These are phyloP conservation scores for Scortechinia acanthostroma DNA, from an alignment of 2,329 filamentous ascomycete species.

Conservation along the genomic window DNA sequence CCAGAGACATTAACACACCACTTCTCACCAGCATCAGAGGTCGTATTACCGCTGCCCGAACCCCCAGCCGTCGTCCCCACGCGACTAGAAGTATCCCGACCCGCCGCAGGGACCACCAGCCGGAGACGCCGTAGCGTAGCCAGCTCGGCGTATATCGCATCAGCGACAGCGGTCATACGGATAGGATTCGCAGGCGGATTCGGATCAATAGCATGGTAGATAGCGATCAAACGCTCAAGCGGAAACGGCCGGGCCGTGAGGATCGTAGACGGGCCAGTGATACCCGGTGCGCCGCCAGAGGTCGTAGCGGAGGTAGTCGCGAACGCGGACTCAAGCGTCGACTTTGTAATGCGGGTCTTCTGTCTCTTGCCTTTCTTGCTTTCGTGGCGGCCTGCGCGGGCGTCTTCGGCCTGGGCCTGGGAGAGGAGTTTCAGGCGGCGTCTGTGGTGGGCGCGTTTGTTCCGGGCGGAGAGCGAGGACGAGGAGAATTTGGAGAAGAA, in stretches of 20 bases:
- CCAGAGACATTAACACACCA: conserved; percentile 36
- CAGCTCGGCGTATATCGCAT: conserved; percentile 32
- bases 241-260: conserved; percentile 30
- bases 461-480: conserved; percentile 26
- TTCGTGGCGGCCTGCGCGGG: neutral
- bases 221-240: conserved; percentile 33
- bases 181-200: conserved; percentile 28
- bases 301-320: conserved; percentile 24
- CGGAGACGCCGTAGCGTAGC: conserved; percentile 33
- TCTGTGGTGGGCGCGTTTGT: conserved; percentile 30
- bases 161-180: conserved; percentile 21
- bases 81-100: conserved; percentile 15
- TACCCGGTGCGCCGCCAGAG: conserved; percentile 16
- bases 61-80: neutral
- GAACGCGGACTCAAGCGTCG: conserved; percentile 25
- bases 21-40: conserved; percentile 29
- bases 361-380: conserved; percentile 20
- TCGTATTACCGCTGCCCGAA: conserved; percentile 20
- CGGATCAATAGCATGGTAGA: conserved; percentile 34
- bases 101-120: conserved; percentile 30
- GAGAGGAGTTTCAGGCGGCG: conserved; percentile 28
- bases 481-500: conserved; percentile 38
- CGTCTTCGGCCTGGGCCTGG: conserved; percentile 17
- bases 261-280: conserved; percentile 24
- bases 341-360: conserved; percentile 27